Evolutionary conservation across 2,329 filamentous ascomycete species (phyloP).

Genomic region (Coleophoma eucalyptorum): DNA sequence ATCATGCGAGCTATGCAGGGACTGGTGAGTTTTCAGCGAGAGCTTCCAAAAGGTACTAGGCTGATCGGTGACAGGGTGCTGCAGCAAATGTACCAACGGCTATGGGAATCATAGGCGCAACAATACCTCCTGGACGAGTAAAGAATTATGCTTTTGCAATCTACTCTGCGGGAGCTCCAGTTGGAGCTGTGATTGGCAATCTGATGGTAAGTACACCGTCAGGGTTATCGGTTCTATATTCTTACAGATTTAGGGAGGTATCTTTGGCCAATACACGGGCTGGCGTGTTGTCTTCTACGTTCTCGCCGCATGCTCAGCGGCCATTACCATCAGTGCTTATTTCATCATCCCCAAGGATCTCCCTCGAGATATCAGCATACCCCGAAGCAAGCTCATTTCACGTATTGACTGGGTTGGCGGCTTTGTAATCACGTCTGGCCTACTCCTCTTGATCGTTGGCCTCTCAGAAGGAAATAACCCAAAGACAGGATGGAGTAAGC

Average conservation of each 20-base stretch:
- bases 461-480: slow-evolving; percentile 63
- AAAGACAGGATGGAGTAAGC: slow-evolving; percentile 56
- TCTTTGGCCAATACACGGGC: slow-evolving; percentile 56
- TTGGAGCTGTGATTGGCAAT: slow-evolving; percentile 63
- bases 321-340: slow-evolving; percentile 52
- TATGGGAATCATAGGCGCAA: slow-evolving; percentile 65
- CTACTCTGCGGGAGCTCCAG: slow-evolving; percentile 61
- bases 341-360: slow-evolving; percentile 55
- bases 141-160: slow-evolving; percentile 69
- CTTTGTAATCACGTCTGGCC: slow-evolving; percentile 55
- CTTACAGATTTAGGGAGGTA: slow-evolving; percentile 36
- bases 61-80: slow-evolving; percentile 20
- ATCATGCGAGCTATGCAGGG: slow-evolving; percentile 64
- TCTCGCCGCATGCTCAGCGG: slow-evolving; percentile 53
- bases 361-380: slow-evolving; percentile 12
- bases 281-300: slow-evolving; percentile 69
- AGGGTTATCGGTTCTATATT: too few species aligned
- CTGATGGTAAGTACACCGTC: slow-evolving; percentile 10
- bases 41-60: background rate
- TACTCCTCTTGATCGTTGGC: slow-evolving; percentile 61
- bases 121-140: slow-evolving; percentile 62
- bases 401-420: slow-evolving; percentile 66
- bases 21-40: slow-evolving; percentile 33
- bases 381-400: slow-evolving; percentile 20
- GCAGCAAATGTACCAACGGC: slow-evolving; percentile 69